Base-by-base conservation (phyloP, 225 moss, liverwort and hornwort species). In the Climacium dendroides region DNA sequence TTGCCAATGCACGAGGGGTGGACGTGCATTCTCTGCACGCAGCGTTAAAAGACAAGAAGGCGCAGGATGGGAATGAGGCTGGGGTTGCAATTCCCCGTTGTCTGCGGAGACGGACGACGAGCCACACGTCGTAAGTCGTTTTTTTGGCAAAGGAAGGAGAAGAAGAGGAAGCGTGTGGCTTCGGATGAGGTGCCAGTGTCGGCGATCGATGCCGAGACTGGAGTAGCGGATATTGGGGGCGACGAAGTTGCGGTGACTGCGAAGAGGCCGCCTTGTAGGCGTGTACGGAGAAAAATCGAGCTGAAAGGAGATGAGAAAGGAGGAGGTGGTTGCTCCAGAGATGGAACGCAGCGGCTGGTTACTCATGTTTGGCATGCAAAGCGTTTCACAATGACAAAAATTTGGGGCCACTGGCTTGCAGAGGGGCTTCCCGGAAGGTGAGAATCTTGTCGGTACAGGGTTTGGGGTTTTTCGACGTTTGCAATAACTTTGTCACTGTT, bases 301-400 rank as follows among this genome's bases (percentile, higher is more conserved):
- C 89, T 99, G 78, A 93, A 92, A 88, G 94, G 94, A 37, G 92
- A 94, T 66, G 90, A 87, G 67, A 75, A 89, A 35, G 96, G 99
- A 25, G 94, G 90, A 65, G 91, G 90, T 63, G 89, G 91, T 63
- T 92, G 93, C 83, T 83, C 90, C 80, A 87, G 89, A 11, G 97
- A 99, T 88, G 99, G 99, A 41, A 95, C 95, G 18, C 95, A 94
- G 87, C 96, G 99, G 7, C 91, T 99, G 73, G 95, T 93, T 52
- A 97, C 97, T 79, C 99, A 99, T 87, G 95, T 99, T 53, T 99
- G 99, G 99, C 99, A 99, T 88, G 99, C 99, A 35, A 99, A 99
- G 93, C 96, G 99, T 35, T 97, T 99, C 80, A 90, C 93, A 35
- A 99, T 99, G 99, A 93, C 85, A 57, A 96, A 96, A 85, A 50